Conservation (phyloP, 1,284 basidiomycete genomes). For the Phellopilus nigrolimitatus region DNA sequence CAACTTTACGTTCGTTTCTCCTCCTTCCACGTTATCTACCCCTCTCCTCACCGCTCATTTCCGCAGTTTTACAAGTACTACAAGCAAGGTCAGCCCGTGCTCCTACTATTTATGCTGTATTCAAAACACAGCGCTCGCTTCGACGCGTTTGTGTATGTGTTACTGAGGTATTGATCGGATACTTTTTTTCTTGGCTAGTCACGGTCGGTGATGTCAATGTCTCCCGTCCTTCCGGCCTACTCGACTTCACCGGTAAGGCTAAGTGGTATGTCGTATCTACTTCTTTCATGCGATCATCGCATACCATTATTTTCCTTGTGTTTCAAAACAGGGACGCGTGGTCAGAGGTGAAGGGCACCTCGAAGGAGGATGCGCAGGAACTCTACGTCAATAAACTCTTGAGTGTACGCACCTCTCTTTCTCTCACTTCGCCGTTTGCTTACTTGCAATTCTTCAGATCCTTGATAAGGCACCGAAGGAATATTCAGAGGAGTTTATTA, state of each 20-base stretch:
- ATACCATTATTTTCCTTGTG: background rate
- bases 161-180: background rate
- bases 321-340: constrained; percentile 72
- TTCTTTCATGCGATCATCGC: background rate
- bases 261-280: constrained; percentile 63
- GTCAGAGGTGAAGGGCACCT: constrained; percentile 67
- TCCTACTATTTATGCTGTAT: too few relatives aligned
- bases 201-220: constrained; percentile 71
- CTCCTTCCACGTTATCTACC: constrained; percentile 4
- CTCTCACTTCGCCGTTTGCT: background rate
- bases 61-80: constrained; percentile 85
- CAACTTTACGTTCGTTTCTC: constrained; percentile 64
- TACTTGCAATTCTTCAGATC: constrained; percentile 38
- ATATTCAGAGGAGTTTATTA: constrained; percentile 53
- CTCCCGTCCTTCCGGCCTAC: constrained; percentile 54
- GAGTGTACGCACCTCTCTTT: constrained; percentile 43
- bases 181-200: constrained; percentile 37
- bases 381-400: constrained; percentile 74
- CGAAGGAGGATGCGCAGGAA: constrained; percentile 64
- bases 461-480: constrained; percentile 47
- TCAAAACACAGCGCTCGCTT: constrained; percentile 4
- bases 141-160: background rate
- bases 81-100: constrained; percentile 82
- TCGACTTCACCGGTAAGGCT: constrained; percentile 78
- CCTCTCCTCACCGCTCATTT: constrained; percentile 10